Conservation (phyloP, 2,329 filamentous ascomycete species). For the Amauroascus verrucosus region DNA sequence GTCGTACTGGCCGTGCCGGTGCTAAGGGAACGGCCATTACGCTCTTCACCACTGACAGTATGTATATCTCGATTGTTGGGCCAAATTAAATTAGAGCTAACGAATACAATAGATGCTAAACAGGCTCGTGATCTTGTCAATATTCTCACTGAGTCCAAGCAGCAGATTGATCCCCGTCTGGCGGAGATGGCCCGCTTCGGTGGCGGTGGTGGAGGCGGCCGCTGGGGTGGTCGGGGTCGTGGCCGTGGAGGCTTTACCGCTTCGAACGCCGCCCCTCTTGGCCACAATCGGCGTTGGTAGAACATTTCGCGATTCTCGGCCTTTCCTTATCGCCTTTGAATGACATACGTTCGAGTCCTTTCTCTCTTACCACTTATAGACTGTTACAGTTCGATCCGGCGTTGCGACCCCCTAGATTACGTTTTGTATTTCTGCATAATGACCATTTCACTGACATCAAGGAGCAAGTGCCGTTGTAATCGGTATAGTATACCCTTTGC, state of each 20-base stretch:
- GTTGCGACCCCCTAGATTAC: constrained; percentile 3
- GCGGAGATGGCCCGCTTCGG: constrained; percentile 92
- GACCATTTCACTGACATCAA: background rate
- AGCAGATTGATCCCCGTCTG: constrained; percentile 92
- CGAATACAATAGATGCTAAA: constrained; percentile 57
- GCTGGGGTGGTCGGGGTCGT: constrained; percentile 55
- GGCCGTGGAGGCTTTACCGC: constrained; percentile 56
- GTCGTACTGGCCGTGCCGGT: constrained; percentile 63
- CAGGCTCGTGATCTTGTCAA: constrained; percentile 93
- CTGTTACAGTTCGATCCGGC: background rate
- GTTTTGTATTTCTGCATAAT: background rate
- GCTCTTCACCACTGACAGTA: constrained; percentile 98
- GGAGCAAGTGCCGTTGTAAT: background rate
- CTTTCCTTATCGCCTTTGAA: background rate
- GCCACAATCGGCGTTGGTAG: constrained; percentile 49
- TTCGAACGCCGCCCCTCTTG: constrained; percentile 50
- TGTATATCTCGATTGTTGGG: constrained; percentile 38
- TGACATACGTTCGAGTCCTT: background rate
- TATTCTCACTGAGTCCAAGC: constrained; percentile 91
- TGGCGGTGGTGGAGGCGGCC: constrained; percentile 63
- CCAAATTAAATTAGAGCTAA: constrained; percentile 6
- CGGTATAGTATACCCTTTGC: background rate
- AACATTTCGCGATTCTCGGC: constrained; percentile 8
- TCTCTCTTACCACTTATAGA: background rate
- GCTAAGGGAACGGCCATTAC: constrained; percentile 93